Percentiles rank a stretch among this genome's conserved stretches.
Conservation (phyloP, 257 asterid species). For the Vinca minor region DNA sequence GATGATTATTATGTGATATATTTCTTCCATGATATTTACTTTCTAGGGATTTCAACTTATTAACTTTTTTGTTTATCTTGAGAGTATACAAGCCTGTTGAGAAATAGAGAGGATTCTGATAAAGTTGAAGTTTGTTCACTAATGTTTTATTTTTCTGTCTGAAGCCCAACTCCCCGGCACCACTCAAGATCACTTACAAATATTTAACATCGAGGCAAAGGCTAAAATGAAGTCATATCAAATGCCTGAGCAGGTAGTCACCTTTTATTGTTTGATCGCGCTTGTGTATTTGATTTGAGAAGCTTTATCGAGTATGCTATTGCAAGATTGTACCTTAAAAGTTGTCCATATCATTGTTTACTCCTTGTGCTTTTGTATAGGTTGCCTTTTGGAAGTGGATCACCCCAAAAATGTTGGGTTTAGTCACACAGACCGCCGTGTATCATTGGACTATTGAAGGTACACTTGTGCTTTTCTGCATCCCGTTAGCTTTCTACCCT, state of each 20-base stretch:
- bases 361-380: constrained; percentile 26
- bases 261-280: neutral
- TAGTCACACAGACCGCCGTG: constrained; percentile 85
- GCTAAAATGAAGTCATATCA: constrained; percentile 88
- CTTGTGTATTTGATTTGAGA: constrained; percentile 9
- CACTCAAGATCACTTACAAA: constrained; percentile 93
- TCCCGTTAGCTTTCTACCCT: neutral
- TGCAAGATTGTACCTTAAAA: neutral
- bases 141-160: constrained; percentile 18
- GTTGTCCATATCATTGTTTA: neutral
- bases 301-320: neutral
- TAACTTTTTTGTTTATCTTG: neutral
- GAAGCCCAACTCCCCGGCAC: constrained; percentile 97
- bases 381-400: constrained; percentile 99
- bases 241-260: constrained; percentile 94
- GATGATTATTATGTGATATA: neutral
- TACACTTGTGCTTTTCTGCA: constrained; percentile 12
- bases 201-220: constrained; percentile 93
- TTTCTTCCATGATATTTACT: neutral
- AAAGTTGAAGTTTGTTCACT: constrained; percentile 5
- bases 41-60: neutral
- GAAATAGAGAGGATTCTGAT: neutral
- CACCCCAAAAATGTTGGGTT: constrained; percentile 82
- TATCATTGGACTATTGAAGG: constrained; percentile 98
- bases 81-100: neutral